These are phyloP conservation scores for Sphaceloma murrayae DNA, from an alignment of 2,329 filamentous ascomycete genomes.

Conservation along the genomic window DNA sequence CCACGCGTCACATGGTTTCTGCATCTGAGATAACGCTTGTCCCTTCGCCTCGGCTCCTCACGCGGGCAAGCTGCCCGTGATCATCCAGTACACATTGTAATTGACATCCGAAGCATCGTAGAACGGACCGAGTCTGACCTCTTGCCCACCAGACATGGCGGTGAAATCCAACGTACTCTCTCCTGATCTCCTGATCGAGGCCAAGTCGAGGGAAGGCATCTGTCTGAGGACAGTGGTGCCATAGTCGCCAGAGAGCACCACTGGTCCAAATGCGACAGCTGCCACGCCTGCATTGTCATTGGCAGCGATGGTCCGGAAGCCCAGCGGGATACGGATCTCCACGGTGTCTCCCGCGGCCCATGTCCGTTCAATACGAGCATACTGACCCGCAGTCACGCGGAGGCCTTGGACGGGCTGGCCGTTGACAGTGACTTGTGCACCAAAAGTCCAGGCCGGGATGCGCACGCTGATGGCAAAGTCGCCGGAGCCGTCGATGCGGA, in stretches of 20 bases:
- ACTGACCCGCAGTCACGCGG: constrained; percentile 30
- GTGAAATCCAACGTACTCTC: constrained; percentile 9
- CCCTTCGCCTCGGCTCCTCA: neutral
- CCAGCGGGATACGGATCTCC: constrained; percentile 39
- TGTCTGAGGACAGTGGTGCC: constrained; percentile 22
- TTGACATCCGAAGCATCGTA: constrained; percentile 16
- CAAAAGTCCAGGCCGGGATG: constrained; percentile 39
- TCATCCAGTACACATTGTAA: constrained; percentile 15
- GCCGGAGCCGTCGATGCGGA: constrained; percentile 32
- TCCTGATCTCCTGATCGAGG: constrained; percentile 2
- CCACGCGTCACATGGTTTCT: no score
- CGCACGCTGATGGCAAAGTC: constrained; percentile 35
- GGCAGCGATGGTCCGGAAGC: constrained; percentile 35
- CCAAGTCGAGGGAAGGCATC: constrained; percentile 11
- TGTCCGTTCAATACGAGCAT: constrained; percentile 33
- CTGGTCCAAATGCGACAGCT: constrained; percentile 41
- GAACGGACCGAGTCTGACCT: constrained; percentile 9
- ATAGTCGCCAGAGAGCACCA: constrained; percentile 40
- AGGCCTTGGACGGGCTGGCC: constrained; percentile 27
- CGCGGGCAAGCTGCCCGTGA: constrained; percentile 7
- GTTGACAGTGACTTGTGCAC: constrained; percentile 36
- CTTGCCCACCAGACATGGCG: neutral
- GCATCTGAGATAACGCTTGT: neutral
- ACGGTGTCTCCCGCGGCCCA: constrained; percentile 40
- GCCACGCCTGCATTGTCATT: constrained; percentile 39